Conservation (phyloP, 2,329 filamentous ascomycete species). For the Penicillium sp. region DNA sequence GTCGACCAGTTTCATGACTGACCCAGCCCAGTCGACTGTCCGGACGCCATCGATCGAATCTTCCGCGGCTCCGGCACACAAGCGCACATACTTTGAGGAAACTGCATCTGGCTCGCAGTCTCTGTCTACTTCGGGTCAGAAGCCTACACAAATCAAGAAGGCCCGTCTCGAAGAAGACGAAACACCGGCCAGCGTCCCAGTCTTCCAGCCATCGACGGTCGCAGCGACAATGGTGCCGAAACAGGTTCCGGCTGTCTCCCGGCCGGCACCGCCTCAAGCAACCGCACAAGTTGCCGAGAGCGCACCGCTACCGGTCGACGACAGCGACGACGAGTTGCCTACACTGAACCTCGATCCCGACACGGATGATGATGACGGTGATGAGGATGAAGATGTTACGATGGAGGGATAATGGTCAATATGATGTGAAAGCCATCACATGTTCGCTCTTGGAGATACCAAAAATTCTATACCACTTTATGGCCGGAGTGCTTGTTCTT, state of each 20-base stretch:
- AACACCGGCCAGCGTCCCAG: conserved; percentile 2
- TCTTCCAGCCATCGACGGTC: conserved; percentile 8
- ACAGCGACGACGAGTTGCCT: conserved; percentile 47
- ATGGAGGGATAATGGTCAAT: conserved; percentile 19
- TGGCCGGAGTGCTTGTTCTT: background rate
- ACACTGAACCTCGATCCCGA: conserved; percentile 44
- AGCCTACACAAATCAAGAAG: conserved; percentile 25
- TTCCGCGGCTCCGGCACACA: conserved; percentile 11
- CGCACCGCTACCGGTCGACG: conserved; percentile 28
- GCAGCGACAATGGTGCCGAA: conserved; percentile 8
- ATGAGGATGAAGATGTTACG: conserved; percentile 21
- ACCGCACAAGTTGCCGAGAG: conserved; percentile 5
- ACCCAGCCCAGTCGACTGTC: conserved; percentile 9
- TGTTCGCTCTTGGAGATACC: background rate
- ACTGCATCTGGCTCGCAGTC: conserved; percentile 4
- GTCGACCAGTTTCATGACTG: conserved; percentile 23
- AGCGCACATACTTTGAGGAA: conserved; percentile 27
- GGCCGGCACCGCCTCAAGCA: conserved; percentile 7
- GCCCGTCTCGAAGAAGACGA: conserved; percentile 25
- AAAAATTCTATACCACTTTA: background rate
- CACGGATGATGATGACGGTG: conserved; percentile 42
- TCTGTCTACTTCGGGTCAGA: conserved; percentile 3
- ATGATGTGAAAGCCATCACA: background rate
- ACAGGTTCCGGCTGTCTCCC: conserved; percentile 7
- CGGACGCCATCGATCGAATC: conserved; percentile 11